Base-by-base conservation (phyloP, 176 grass and related monocot genomes). In the Cenchrus americanus region DNA sequence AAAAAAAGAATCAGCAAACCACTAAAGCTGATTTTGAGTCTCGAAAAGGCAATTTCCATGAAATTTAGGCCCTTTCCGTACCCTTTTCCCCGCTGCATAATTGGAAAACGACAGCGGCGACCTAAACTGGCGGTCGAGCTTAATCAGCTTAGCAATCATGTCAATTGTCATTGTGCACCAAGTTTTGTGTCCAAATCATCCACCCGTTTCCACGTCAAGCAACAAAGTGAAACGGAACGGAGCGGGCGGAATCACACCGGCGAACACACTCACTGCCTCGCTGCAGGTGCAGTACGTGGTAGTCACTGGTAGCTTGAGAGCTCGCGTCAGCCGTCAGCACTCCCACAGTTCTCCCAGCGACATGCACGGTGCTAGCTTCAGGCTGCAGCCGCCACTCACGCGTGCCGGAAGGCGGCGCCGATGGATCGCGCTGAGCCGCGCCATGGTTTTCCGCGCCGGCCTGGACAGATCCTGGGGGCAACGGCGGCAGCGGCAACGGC, bases 81-180 rank as follows among this genome's bases (percentile, higher is more conserved):
- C 58, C 10, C 11, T 10, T 76, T 22, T 34, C 18, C 23, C 8
- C 1, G 21, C 34, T 55, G 34, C 79, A 69, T 70, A 18, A 69
- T 43, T 19, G 21, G 65, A 69, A 81, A 26, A 81, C 79, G 65
- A 81, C 79, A 58, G 8, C 78, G 7, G 30, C 49, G 64, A 69
- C 64, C 78, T 68, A 24, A 69, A 58, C 53, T 7, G 30, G 71
- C 24, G 14, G n/a, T 42, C 34, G 34, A 17, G 37, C 19, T 54
- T 53, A 10, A 15, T 68, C 51, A 69, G 51, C 34, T 26, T 8
- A 22, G 10, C 50, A 22, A 81, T 55, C 79, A 19, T 69, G 11
- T 19, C 50, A 8, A 37, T 37, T 37, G 34, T 37, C 34, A 37
- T 37, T 37, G 2, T 18, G 51, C 43, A 5, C 55, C 10, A 14